Percentiles rank a stretch among this genome's conserved stretches.
Evolutionary conservation across 1,284 basidiomycete species (phyloP).

Genomic region (Schizopora paradoxa): DNA sequence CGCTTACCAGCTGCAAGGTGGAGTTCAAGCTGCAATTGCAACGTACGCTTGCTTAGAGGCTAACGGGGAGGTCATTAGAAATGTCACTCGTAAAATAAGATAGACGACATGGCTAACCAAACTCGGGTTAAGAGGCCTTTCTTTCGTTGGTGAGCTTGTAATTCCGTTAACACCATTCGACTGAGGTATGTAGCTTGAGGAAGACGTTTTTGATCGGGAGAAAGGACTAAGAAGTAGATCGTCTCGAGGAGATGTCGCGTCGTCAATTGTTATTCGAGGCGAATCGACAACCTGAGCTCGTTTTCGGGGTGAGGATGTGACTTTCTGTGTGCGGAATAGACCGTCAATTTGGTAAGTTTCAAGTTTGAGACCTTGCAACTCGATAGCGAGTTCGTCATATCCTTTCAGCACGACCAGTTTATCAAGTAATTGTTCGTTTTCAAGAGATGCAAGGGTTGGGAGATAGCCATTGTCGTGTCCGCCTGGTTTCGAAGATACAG

Average conservation of each 20-base stretch:
- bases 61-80: conserved; percentile 15
- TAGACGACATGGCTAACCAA: conserved; percentile 35
- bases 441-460: conserved; percentile 44
- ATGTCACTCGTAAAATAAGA: not conserved
- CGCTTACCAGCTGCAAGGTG: conserved; percentile 37
- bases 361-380: conserved; percentile 45
- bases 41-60: conserved; percentile 36
- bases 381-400: conserved; percentile 38
- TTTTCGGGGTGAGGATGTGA: conserved; percentile 33
- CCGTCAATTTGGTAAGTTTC: conserved; percentile 53
- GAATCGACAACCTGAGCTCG: conserved; percentile 32
- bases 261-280: too few species aligned
- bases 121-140: conserved; percentile 48
- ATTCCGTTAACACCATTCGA: too few species aligned
- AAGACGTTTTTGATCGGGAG: not conserved
- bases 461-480: conserved; percentile 42
- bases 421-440: conserved; percentile 56
- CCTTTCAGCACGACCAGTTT: conserved; percentile 63
- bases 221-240: conserved; percentile 32
- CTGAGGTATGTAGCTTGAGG: not conserved
- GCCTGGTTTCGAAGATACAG: conserved; percentile 21
- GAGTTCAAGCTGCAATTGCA: not conserved
- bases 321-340: conserved; percentile 54
- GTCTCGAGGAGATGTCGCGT: conserved; percentile 16
- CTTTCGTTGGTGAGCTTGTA: conserved; percentile 23